Conservation (phyloP, 2,329 filamentous ascomycete species). For the Zopfia rhizophila region DNA sequence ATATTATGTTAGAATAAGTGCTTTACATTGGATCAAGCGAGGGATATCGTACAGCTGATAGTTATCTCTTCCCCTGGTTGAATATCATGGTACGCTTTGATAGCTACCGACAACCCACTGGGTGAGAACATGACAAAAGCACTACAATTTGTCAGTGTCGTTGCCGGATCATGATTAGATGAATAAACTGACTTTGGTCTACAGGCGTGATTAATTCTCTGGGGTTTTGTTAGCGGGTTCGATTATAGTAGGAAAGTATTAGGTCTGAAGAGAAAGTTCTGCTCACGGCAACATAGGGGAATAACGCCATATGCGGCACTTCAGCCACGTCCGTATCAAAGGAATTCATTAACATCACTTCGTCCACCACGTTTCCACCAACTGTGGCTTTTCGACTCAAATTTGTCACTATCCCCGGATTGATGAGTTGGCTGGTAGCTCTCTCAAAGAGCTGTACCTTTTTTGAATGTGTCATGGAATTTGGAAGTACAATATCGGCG, state of each 20-base stretch:
- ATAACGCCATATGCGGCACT: constrained; percentile 24
- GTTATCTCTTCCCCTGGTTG: constrained; percentile 36
- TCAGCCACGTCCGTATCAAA: constrained; percentile 32
- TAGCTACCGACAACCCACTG: constrained; percentile 28
- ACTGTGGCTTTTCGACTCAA: constrained; percentile 26
- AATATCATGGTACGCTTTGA: constrained; percentile 37
- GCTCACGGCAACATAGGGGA: constrained; percentile 30
- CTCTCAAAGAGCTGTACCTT: constrained; percentile 16
- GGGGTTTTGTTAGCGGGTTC: background rate
- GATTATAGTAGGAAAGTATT: background rate
- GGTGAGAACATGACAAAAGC: constrained; percentile 38
- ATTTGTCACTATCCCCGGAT: constrained; percentile 19
- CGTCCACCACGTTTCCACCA: constrained; percentile 21
- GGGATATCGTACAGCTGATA: constrained; percentile 26
- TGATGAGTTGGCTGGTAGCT: constrained; percentile 24
- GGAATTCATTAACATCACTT: constrained; percentile 35
- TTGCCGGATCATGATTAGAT: background rate
- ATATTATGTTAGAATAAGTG: background rate
- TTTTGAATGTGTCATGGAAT: constrained; percentile 5
- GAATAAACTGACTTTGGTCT: constrained; percentile 20
- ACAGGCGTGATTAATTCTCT: constrained; percentile 39
- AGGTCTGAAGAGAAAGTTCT: background rate
- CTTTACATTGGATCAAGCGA: background rate
- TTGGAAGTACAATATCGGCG: constrained; percentile 21
- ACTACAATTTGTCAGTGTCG: constrained; percentile 15